Evolutionary conservation across 78 protist genomes (phyloP).

Genomic region (Pigoraptor vietnamica): DNA sequence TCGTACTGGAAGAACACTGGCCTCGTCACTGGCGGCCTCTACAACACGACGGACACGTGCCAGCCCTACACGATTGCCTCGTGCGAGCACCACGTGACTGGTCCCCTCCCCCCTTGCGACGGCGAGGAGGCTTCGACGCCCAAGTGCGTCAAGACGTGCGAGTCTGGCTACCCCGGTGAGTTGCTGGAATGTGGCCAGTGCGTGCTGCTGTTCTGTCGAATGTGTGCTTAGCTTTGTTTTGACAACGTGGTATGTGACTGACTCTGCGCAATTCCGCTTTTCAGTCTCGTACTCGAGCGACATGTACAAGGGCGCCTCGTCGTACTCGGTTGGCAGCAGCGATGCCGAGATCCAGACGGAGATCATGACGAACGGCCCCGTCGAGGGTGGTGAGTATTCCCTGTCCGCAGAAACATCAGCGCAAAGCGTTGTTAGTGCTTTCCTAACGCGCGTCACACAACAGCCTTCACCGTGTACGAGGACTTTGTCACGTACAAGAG

Average conservation of each 20-base stretch:
- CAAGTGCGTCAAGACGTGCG: background rate
- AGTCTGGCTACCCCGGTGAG: background rate
- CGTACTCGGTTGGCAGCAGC: background rate
- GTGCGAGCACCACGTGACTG: slow-evolving; percentile 4
- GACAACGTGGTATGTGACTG: background rate
- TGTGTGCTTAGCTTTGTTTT: background rate
- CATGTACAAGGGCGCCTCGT: background rate
- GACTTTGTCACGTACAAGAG: slow-evolving; percentile 28
- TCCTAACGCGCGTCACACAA: too few relatives aligned
- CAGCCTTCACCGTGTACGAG: slow-evolving; percentile 35
- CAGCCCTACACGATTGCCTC: slow-evolving; percentile 13
- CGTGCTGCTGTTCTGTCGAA: background rate
- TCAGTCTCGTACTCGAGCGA: background rate
- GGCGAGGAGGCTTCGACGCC: background rate
- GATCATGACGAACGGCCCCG: slow-evolving; percentile 35
- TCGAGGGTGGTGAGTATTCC: too few relatives aligned
- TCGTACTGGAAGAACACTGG: slow-evolving; percentile 3
- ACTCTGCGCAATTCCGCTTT: background rate
- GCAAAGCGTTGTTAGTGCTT: too few relatives aligned
- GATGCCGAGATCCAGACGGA: background rate
- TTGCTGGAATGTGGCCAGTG: background rate
- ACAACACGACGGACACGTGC: slow-evolving; percentile 17
- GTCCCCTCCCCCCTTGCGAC: background rate
- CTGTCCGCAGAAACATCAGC: too few relatives aligned
- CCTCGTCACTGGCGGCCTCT: slow-evolving; percentile 17